These are phyloP conservation scores for Coniferiporia sulphurascens DNA, from an alignment of 1,284 basidiomycete genomes.

Conservation along the genomic window DNA sequence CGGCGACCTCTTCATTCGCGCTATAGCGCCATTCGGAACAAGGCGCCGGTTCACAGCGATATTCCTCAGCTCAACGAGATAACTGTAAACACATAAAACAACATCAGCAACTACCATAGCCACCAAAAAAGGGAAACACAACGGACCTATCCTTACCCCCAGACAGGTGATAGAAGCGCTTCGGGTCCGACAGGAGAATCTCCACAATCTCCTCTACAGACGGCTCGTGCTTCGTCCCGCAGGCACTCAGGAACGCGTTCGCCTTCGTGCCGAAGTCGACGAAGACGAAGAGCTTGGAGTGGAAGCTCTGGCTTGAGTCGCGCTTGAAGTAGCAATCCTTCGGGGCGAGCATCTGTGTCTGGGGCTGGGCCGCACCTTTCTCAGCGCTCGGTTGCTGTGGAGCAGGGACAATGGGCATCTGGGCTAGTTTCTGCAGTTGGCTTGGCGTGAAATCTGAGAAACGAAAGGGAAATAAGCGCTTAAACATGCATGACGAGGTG, in stretches of 20 bases:
- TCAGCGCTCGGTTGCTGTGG: conserved; percentile 19
- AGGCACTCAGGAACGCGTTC: conserved; percentile 81
- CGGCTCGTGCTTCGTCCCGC: conserved; percentile 87
- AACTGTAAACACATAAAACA: conserved; percentile 43
- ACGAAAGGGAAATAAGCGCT: not conserved
- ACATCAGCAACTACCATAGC: not conserved
- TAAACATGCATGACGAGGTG: not conserved
- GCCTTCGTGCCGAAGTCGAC: conserved; percentile 85
- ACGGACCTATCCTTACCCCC: conserved; percentile 59
- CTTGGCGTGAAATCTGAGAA: conserved; percentile 43
- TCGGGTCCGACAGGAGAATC: conserved; percentile 61
- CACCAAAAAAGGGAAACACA: not conserved
- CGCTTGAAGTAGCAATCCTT: conserved; percentile 66
- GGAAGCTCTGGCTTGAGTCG: conserved; percentile 48
- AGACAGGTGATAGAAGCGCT: conserved; percentile 63
- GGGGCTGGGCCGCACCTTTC: conserved; percentile 26
- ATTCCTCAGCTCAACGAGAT: conserved; percentile 78
- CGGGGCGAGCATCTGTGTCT: conserved; percentile 50
- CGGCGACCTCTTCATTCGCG: conserved; percentile 63
- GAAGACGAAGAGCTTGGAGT: conserved; percentile 80
- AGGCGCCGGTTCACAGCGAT: conserved; percentile 72
- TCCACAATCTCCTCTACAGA: conserved; percentile 76
- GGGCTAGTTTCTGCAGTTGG: conserved; percentile 46
- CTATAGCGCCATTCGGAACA: conserved; percentile 52
- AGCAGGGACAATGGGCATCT: conserved; percentile 51